phyloP scores from a whole-genome alignment of 1,139 yeast species.

The Candida sanyaensis region DNA sequence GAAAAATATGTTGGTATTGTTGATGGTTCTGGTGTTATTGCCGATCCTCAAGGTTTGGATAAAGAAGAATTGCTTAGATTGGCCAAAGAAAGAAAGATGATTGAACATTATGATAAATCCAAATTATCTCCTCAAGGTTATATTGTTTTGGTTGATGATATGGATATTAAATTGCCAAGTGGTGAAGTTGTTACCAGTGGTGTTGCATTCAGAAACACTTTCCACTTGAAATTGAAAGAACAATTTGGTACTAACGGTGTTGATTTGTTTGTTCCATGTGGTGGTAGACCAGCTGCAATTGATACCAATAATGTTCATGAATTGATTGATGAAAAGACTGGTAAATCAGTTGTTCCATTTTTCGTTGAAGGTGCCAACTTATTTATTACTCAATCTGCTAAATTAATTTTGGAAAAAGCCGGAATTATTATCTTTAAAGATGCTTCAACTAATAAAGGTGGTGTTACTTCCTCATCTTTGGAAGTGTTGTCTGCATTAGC shows the following conservation, averaged over 20 bases:
- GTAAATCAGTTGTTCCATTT: conserved; percentile 78
- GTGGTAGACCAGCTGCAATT: conserved; percentile 97
- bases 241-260: conserved; percentile 62
- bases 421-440: conserved; percentile 90
- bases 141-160: conserved; percentile 83
- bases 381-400: conserved; percentile 93
- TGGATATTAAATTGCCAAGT: conserved; percentile 73
- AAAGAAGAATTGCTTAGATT: conserved; percentile 75
- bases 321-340: conserved; percentile 74
- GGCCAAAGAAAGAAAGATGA: conserved; percentile 78
- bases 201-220: conserved; percentile 86
- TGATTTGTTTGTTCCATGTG: conserved; percentile 93
- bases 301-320: conserved; percentile 79
- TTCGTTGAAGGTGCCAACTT: conserved; percentile 97
- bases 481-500: conserved; percentile 96
- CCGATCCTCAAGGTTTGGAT: conserved; percentile 88
- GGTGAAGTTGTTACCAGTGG: conserved; percentile 81
- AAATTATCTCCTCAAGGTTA: conserved; percentile 77
- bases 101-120: conserved; percentile 65
- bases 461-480: conserved; percentile 94
- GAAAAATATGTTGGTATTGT: conserved; percentile 88
- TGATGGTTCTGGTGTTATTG: conserved; percentile 95
- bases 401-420: conserved; percentile 79
- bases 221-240: conserved; percentile 76
- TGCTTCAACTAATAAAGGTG: conserved; percentile 98